These are phyloP conservation scores for Coemansia sp. DNA, from an alignment of 192 early-diverging fungal genomes.

Conservation along the genomic window DNA sequence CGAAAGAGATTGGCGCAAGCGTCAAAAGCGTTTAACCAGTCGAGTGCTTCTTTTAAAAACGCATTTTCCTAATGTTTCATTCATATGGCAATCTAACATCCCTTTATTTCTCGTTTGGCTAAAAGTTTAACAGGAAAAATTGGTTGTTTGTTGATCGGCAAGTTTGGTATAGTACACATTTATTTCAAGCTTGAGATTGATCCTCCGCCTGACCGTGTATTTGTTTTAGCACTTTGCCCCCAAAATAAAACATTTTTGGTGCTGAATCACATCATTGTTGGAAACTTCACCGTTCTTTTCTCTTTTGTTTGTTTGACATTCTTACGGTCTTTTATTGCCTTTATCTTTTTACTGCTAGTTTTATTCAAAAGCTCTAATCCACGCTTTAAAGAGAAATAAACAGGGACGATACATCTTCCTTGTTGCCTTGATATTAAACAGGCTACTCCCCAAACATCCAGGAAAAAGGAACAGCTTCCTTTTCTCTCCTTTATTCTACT, in stretches of 20 bases:
- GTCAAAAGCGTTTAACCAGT: slow-evolving; percentile 43
- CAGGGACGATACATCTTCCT: not conserved
- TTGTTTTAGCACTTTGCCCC: too few species aligned
- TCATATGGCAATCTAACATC: not conserved
- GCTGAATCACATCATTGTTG: slow-evolving; percentile 4
- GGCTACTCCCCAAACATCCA: too few species aligned
- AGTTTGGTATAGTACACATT: too few species aligned
- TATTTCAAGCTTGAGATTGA: too few species aligned
- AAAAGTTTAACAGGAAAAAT: not conserved
- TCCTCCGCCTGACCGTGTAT: too few species aligned
- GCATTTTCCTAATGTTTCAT: slow-evolving; percentile 17
- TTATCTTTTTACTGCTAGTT: slow-evolving; percentile 2
- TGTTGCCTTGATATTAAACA: not conserved
- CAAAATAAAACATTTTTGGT: not conserved
- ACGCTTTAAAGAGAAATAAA: not conserved
- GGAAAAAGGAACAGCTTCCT: not conserved
- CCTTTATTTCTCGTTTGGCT: too few species aligned
- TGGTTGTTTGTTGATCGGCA: not conserved
- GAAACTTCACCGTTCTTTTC: not conserved
- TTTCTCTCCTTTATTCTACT: not conserved
- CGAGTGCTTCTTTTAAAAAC: slow-evolving; percentile 20
- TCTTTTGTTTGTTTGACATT: slow-evolving; percentile 5
- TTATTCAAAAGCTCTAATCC: too few species aligned
- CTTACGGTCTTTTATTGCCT: slow-evolving; percentile 10
- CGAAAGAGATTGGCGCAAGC: slow-evolving; percentile 60